These are phyloP conservation scores for Penicillium fimorum DNA, from an alignment of 495 filamentous ascomycete species.

Conservation along the genomic window DNA sequence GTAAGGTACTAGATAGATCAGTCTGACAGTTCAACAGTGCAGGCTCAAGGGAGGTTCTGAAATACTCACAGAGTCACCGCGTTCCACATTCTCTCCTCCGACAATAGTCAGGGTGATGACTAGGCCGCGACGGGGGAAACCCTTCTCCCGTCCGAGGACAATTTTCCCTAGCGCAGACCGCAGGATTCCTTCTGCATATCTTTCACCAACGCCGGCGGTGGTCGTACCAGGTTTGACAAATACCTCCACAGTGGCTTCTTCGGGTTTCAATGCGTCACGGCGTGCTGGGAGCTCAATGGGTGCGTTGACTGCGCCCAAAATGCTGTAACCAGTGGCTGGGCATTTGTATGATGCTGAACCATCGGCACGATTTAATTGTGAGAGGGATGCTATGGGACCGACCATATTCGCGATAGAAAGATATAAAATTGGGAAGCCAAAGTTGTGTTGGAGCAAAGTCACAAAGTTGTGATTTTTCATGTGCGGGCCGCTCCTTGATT, in stretches of 20 bases:
- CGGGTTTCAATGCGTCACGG: slow-evolving; percentile 76
- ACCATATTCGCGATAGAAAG: slow-evolving; percentile 29
- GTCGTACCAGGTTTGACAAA: slow-evolving; percentile 73
- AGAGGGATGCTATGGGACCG: slow-evolving; percentile 37
- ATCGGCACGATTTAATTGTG: slow-evolving; percentile 69
- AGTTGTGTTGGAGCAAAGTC: slow-evolving; percentile 2
- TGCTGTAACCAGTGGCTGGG: slow-evolving; percentile 67
- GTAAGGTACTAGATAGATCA: slow-evolving; percentile 61
- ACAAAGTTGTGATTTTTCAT: slow-evolving; percentile 24
- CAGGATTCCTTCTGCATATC: slow-evolving; percentile 38
- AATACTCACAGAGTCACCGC: slow-evolving; percentile 64
- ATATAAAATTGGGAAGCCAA: neutral
- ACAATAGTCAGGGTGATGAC: slow-evolving; percentile 42
- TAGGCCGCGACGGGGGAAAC: slow-evolving; percentile 41
- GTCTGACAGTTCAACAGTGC: slow-evolving; percentile 1
- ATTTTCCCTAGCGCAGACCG: slow-evolving; percentile 33
- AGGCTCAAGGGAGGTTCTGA: neutral
- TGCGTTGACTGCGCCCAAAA: slow-evolving; percentile 84
- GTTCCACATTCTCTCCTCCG: slow-evolving; percentile 61
- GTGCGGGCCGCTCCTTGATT: slow-evolving; percentile 27
- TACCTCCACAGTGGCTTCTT: slow-evolving; percentile 88
- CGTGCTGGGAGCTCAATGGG: slow-evolving; percentile 83
- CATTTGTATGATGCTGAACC: slow-evolving; percentile 81
- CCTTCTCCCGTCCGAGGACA: slow-evolving; percentile 36
- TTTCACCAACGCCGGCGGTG: slow-evolving; percentile 74